Base-by-base conservation (phyloP, 192 early-diverging fungal species). In the Ambispora gerdemannii region DNA sequence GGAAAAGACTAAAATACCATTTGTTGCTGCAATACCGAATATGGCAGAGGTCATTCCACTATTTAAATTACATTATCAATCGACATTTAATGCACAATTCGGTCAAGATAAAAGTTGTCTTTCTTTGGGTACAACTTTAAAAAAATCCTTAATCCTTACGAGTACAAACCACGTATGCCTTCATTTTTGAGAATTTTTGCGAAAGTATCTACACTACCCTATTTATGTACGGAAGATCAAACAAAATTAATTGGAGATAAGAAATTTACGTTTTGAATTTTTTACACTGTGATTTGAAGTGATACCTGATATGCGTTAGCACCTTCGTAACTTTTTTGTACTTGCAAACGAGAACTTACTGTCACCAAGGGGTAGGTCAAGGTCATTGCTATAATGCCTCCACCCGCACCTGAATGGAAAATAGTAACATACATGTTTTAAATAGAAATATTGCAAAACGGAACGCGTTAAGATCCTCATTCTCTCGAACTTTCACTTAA, bases 1-100 rank as follows among this genome's bases (percentile, higher is more conserved):
- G 24, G 17, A 25, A 32, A 47, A 64, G 19, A 49, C 6, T 28
- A 47, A 32, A 8, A 65, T 77, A 55, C 92, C 94, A 77, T 98
- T 97, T 59, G 97, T 99, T 32, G 98, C 78, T 25, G 95, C 94
- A 70, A 95, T 95, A 24, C 97, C 97, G 77, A 97, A 95, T 60
- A 99, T 82, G 15, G 95, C 96, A 43, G 94, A 96, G 76, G 89
- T 88, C 72, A 98, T 81, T 20, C 97, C 97, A 66, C 92, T 93
- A 76, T 17, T 19, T 47, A 49, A 47, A 22, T n/a, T n/a, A n/a
- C n/a, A n/a, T n/a, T n/a, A n/a, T n/a, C n/a, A n/a, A n/a, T n/a
- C n/a, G n/a, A n/a, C n/a, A n/a, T 43, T 43, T 10, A 2, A 55
- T 17, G 49, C 20, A 27, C 31, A 47, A 31, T 25, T 19, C 2